These are phyloP conservation scores for Chlamydomonas reinhardtii DNA, from an alignment of 163 green algal genomes.

Conservation along the genomic window DNA sequence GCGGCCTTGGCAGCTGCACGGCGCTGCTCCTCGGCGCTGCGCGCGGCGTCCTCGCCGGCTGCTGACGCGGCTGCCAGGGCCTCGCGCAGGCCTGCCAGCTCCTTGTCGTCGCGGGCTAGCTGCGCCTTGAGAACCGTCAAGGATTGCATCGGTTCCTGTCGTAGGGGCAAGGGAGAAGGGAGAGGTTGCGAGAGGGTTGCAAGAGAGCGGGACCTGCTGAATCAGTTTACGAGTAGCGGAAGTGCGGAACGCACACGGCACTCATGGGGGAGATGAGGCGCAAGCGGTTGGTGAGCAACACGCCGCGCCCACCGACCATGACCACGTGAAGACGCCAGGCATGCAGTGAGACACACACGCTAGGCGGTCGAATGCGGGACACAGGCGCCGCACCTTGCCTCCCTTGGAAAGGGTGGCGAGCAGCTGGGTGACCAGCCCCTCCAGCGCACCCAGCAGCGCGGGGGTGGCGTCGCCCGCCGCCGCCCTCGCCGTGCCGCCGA, in stretches of 20 bases:
- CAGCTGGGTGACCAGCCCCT: slow-evolving; percentile 37
- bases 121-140: slow-evolving; percentile 42
- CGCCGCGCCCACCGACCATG: too few species aligned
- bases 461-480: slow-evolving; percentile 31
- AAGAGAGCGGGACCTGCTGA: too few species aligned
- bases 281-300: too few species aligned
- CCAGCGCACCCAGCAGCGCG: slow-evolving; percentile 25
- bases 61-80: not conserved
- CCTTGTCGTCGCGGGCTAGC: slow-evolving; percentile 38
- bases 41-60: not conserved
- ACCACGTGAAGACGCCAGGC: too few species aligned
- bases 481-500: not conserved
- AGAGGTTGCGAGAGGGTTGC: not conserved
- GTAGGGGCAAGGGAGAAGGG: not conserved
- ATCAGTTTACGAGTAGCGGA: too few species aligned
- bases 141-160: slow-evolving; percentile 38
- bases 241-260: too few species aligned
- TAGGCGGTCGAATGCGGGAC: too few species aligned
- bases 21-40: not conserved
- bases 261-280: too few species aligned
- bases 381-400: slow-evolving; percentile 15
- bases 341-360: too few species aligned
- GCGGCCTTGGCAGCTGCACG: not conserved
- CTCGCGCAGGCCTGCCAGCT: not conserved
- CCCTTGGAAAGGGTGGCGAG: slow-evolving; percentile 35